phyloP scores from a whole-genome alignment of 2,329 filamentous ascomycete species.

The Diplodia scrobiculata region DNA sequence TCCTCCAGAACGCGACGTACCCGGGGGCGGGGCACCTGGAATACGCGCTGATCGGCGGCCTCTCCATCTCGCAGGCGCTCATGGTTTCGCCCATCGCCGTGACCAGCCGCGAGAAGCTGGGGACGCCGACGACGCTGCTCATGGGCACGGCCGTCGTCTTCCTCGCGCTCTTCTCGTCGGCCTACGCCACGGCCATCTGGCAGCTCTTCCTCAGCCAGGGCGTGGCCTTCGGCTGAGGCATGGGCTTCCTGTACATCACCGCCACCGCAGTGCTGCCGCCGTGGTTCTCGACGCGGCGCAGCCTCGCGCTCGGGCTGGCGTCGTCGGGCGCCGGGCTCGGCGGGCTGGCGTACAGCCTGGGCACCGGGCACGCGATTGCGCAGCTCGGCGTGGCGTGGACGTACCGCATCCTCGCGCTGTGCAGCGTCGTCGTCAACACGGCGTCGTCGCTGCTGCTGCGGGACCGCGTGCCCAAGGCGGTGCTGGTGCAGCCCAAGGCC shows the following conservation, averaged over 20 bases:
- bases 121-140: slow-evolving; percentile 35
- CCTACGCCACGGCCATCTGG: slow-evolving; percentile 41
- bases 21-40: slow-evolving; percentile 35
- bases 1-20: slow-evolving; percentile 3
- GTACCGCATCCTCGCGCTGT: slow-evolving; percentile 40
- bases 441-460: slow-evolving; percentile 36
- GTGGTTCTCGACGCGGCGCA: slow-evolving; percentile 44
- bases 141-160: slow-evolving; percentile 39
- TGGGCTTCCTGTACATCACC: slow-evolving; percentile 44
- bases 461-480: slow-evolving; percentile 31
- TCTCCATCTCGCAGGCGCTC: slow-evolving; percentile 38
- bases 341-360: slow-evolving; percentile 37
- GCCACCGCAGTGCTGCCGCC: slow-evolving; percentile 42
- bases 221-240: slow-evolving; percentile 41
- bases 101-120: slow-evolving; percentile 25
- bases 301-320: slow-evolving; percentile 44
- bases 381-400: slow-evolving; percentile 37
- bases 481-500: slow-evolving; percentile 30
- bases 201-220: slow-evolving; percentile 43
- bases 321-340: slow-evolving; percentile 43
- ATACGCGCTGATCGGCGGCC: slow-evolving; percentile 43
- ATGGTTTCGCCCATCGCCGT: slow-evolving; percentile 37
- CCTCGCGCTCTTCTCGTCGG: slow-evolving; percentile 39
- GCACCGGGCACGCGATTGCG: slow-evolving; percentile 38
- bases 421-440: slow-evolving; percentile 34